phyloP scores from a whole-genome alignment of 805 yeast genomes.

The Candida maris region DNA sequence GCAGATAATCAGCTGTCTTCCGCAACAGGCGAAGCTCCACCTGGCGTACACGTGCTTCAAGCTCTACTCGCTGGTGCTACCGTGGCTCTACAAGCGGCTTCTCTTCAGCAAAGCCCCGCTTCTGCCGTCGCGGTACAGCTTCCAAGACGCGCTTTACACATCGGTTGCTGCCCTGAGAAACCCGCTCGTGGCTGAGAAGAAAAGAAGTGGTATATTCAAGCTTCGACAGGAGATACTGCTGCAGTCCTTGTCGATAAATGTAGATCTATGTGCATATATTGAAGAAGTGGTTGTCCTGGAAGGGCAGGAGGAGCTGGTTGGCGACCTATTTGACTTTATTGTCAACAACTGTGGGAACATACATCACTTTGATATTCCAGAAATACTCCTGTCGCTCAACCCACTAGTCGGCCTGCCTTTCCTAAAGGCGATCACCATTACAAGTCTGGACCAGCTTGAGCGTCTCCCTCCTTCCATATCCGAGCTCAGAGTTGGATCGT shows the following conservation, averaged over 20 bases:
- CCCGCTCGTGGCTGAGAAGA: constrained; percentile 31
- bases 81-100: constrained; percentile 36
- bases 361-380: constrained; percentile 13
- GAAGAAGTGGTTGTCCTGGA: constrained; percentile 34
- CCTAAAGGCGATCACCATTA: constrained; percentile 14
- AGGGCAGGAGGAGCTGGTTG: constrained; percentile 21
- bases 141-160: constrained; percentile 34
- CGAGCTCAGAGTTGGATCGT: constrained; percentile 13
- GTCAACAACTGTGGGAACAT: constrained; percentile 13
- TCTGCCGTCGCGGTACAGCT: constrained; percentile 27
- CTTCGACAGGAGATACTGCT: constrained; percentile 40
- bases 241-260: constrained; percentile 34
- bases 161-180: constrained; percentile 37
- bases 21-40: constrained; percentile 37
- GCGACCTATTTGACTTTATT: constrained; percentile 22
- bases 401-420: constrained; percentile 6
- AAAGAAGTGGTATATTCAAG: constrained; percentile 35
- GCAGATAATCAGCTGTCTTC: constrained; percentile 28
- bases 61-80: constrained; percentile 29
- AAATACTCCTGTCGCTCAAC: constrained; percentile 2
- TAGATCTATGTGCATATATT: constrained; percentile 32
- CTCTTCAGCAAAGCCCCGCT: constrained; percentile 35
- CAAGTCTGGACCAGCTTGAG: constrained; percentile 17
- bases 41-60: constrained; percentile 32
- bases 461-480: constrained; percentile 18